Evolutionary conservation across 371 early-diverging fungal genomes (phyloP).

Genomic region (Mortierella sp.): DNA sequence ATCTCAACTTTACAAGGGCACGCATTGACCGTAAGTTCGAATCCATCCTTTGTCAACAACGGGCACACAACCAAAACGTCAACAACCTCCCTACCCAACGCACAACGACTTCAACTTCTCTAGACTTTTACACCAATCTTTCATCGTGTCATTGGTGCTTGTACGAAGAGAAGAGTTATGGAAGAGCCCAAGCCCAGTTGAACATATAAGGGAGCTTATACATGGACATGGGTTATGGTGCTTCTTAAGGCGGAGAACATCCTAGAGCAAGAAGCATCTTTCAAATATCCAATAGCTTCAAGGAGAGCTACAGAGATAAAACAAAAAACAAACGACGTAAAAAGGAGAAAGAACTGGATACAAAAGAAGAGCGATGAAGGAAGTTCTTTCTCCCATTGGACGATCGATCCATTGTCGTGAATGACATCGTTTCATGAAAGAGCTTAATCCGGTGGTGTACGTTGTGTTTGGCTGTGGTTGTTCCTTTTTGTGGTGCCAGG

Average conservation of each 20-base stretch:
- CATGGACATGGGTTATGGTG: neutral
- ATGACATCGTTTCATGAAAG: neutral
- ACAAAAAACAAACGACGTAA: neutral
- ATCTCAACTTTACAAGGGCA: neutral
- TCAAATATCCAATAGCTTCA: neutral
- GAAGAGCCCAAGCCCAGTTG: neutral
- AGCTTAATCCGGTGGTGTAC: neutral
- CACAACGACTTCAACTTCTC: neutral
- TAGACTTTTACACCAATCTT: neutral
- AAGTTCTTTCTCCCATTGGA: neutral
- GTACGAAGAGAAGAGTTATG: neutral
- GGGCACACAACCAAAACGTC: neutral
- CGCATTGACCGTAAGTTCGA: neutral
- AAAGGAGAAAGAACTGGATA: neutral
- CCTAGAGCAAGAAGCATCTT: neutral
- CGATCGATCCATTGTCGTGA: neutral
- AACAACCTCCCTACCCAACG: neutral
- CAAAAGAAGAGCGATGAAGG: neutral
- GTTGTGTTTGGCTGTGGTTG: neutral
- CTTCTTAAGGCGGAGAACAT: neutral
- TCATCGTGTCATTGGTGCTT: neutral
- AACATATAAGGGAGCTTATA: neutral
- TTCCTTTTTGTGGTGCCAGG: too few species aligned
- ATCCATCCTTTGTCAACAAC: neutral
- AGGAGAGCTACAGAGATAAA: neutral